Base-by-base conservation (phyloP, 768 basidiomycete genomes). In the Brasilioporus rufonigricans region DNA sequence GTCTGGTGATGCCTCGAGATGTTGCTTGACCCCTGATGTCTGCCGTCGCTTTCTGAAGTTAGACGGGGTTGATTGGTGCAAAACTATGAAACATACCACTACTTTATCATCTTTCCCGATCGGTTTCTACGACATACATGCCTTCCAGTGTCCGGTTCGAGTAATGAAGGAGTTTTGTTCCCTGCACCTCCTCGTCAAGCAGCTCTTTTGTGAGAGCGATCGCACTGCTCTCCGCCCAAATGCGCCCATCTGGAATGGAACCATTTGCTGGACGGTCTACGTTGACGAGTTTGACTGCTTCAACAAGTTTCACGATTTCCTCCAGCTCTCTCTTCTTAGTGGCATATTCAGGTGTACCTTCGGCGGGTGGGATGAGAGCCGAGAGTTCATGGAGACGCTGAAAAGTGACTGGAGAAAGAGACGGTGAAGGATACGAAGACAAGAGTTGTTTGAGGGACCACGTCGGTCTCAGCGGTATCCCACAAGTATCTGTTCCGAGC, bases 371-470 rank as follows among this genome's bases (percentile, higher is more conserved):
- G 26, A 79, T 65, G 41, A 93, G 77, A 32, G 91, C 91, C 45
- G 91, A 85, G 44, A 91, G 78, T 36, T 84, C 73, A 63, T 93
- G 85, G 4, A 93, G 78, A 45, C 77, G 85, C 33, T 75, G 76
- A 50, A 93, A 73, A 1, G 83, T 86, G 23, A 71, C 61, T 8
- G 82, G 64, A 8, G 83, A 75, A 45, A 93, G 74, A 2, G 74
- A 74, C 18, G 89, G 89, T 13, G 76, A 80, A 3, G 89, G 84
- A 64, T 91, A 93, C 5, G 89, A 91, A 7, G 87, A 86, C 7
- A 93, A 71, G 10, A 93, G 78, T 45, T 85, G 74, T 61, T 85
- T 78, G 44, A 93, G 85, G 50, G 91, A 93, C 91, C 91, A 93
- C 1, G 86, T 85, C 21, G 91, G 85, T 43, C 72, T 69, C 0